A percentile compares a stretch with the other conserved stretches of the same genome.
Evolutionary conservation across 2,329 filamentous ascomycete species (phyloP).

Genomic region (Phialemoniopsis sp.): DNA sequence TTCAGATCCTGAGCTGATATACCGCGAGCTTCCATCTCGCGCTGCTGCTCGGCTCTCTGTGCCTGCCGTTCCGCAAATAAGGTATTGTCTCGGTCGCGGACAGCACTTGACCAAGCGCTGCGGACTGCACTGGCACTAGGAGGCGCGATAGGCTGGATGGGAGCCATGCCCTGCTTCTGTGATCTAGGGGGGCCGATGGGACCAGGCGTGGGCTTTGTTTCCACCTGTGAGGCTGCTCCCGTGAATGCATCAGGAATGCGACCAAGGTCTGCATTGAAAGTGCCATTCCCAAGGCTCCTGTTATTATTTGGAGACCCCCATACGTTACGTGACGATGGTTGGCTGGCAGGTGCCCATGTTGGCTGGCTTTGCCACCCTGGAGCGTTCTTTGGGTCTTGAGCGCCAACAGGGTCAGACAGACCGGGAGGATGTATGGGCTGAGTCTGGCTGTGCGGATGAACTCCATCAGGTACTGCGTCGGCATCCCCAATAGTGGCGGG

Average conservation of each 20-base stretch:
- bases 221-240: constrained; percentile 23
- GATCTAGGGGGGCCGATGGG: constrained; percentile 34
- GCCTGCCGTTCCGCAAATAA: constrained; percentile 31
- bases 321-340: constrained; percentile 53
- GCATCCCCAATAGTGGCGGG: no score
- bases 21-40: constrained; percentile 38
- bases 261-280: constrained; percentile 62
- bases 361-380: constrained; percentile 11
- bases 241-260: constrained; percentile 36
- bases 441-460: no score
- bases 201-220: constrained; percentile 17
- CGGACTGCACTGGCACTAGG: constrained; percentile 11
- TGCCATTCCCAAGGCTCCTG: constrained; percentile 71
- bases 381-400: no score
- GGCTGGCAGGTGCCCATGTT: constrained; percentile 42
- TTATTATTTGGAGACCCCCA: constrained; percentile 74
- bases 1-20: constrained; percentile 39
- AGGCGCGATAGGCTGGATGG: constrained; percentile 32
- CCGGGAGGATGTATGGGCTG: no score
- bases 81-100: constrained; percentile 41
- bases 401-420: no score
- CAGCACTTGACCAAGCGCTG: constrained; percentile 31
- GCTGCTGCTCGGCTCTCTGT: constrained; percentile 35
- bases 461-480: no score
- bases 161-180: constrained; percentile 11